Evolutionary conservation across 257 asterid genomes (phyloP), one percentile per base, ranked within the genome.

Genomic region (Fraxinus cuspidata): DNA sequence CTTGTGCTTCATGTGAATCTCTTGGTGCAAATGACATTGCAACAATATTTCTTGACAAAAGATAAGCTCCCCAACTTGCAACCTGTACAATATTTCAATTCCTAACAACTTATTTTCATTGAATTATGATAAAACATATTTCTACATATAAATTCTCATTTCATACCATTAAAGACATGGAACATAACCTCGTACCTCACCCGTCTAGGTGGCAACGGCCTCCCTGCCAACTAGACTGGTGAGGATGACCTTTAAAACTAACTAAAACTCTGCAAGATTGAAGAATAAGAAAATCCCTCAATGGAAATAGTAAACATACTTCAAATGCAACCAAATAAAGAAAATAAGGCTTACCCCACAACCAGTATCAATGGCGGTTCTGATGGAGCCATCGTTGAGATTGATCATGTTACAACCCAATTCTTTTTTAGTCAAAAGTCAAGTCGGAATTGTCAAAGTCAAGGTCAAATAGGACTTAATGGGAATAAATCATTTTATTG

Each of bases 301-400:
- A 15, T 0, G 5, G 15, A 12, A 3, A 3, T 12, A 11, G 56
- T 3, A 12, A 47, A 16, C n/a, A 16, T 47, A 47, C n/a, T 47
- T 1, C 15, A 16, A 0, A 66, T 19, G 1, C 60, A 19, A 28
- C 11, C 12, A 74, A 72, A 23, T 15, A 7, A 9, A 38, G 23
- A 42, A 42, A 53, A 29, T 6, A 16, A 49, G 47, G 3, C 31
- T 80, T 87, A 93, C 98, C 91, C 98, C 98, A 83, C 98, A 93
- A 70, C 98, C 98, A 16, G 98, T 93, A 73, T 93, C 98, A 73
- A 93, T 89, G 88, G 98, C 96, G 0, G 98, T 93, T 70, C 98
- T 77, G 70, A 91, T 89, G 19, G 93, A 88, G 21, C 97, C 97
- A 77, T 88, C 94, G 77, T 85, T 87, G 63, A 93, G 77, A 77